Base-by-base conservation (phyloP, 2,329 filamentous ascomycete species). In the Colletotrichum sp. region DNA sequence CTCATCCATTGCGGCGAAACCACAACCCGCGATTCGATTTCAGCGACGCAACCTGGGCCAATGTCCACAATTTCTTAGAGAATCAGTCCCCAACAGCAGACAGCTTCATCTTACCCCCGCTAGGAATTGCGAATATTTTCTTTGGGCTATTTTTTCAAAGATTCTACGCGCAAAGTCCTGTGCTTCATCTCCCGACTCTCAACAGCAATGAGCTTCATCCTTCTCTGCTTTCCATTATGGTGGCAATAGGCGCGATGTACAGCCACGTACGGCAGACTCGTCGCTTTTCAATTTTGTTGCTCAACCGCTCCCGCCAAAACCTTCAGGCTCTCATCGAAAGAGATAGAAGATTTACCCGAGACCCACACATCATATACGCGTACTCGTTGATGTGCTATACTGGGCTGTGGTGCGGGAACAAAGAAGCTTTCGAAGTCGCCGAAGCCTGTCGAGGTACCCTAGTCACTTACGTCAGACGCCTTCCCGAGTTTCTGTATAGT, bases 321-420 rank as follows among this genome's bases (percentile, higher is more conserved):
- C 67, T 74, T 4, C 61, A 74, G 1, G 30, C 14, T 14, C 14
- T 55, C 24, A 48, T 74, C 16, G 67, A 65, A 14, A 39, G 18
- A 16, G 67, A 65, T 18, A 59, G 48, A 26, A 21, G n/a, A 13
- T 7, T 74, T 18, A 66, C 67, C 2, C 48, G 72, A 28, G 14
- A 71, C 18, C 24, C 48, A 14, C 7, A 66, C 21, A 24, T 32
- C 10, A 36, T 74, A 4, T 74, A 74, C 12, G 66, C 72, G 7
- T 71, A 57, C 12, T 60, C 72, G 13, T 61, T 74, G 5, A 39
- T 73, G 30, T 39, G 57, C 21, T 64, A 74, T n/a, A 21, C 34
- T 14, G 72, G 67, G n/a, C 43, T 74, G 7, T 74, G 72, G 72
- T 71, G 72, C 32, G 72, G 67, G 12, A 74, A 74, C 48, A 74